Evolutionary conservation across 257 asterid species (phyloP).

Genomic region (Capsicum rhomboideum): DNA sequence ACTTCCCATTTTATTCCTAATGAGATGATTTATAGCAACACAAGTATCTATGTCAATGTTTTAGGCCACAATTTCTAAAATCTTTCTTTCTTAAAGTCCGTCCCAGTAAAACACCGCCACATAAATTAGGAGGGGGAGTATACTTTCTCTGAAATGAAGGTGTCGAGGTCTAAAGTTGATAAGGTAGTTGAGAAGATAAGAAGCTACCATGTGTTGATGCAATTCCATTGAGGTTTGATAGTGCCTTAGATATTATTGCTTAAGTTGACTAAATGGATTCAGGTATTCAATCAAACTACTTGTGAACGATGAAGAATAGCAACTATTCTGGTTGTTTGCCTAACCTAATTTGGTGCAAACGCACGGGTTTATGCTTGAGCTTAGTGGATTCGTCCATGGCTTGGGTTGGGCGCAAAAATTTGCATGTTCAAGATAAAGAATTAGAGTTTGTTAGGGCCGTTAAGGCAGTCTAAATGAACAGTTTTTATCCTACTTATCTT

Average conservation of each 20-base stretch:
- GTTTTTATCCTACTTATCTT: not conserved
- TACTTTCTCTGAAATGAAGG: not conserved
- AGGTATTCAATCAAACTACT: not conserved
- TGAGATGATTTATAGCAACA: not conserved
- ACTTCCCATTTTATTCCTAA: not conserved
- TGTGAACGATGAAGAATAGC: not conserved
- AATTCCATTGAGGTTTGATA: not conserved
- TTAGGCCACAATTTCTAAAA: not conserved
- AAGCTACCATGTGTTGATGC: too few relatives aligned
- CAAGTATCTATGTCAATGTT: not conserved
- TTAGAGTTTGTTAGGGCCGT: not conserved
- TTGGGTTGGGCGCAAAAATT: not conserved
- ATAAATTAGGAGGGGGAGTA: not conserved
- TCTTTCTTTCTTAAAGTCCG: not conserved
- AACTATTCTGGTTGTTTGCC: not conserved
- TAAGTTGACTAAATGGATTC: not conserved
- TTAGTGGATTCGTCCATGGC: not conserved
- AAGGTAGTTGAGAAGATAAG: not conserved
- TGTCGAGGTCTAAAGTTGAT: not conserved
- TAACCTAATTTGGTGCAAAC: not conserved
- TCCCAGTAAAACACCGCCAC: not conserved
- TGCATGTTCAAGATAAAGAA: not conserved
- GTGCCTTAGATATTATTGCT: not conserved
- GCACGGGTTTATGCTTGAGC: not conserved
- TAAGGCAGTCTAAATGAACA: not conserved